Evolutionary conservation across 441 rosid genomes (phyloP).

Genomic region (Corymbia citriodora): DNA sequence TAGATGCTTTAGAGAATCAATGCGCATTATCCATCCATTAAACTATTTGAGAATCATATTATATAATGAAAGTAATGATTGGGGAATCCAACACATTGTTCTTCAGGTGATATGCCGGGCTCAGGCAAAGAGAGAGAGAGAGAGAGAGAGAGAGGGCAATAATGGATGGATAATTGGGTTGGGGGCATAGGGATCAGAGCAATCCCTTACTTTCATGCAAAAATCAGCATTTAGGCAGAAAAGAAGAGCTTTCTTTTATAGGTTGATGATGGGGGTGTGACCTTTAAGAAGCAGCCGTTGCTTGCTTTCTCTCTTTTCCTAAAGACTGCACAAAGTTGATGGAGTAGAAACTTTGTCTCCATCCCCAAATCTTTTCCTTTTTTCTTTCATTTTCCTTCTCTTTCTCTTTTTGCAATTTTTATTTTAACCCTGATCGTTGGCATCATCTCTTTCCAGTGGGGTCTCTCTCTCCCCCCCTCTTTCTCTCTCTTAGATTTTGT

Average conservation of each 20-base stretch:
- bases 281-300: conserved; percentile 4
- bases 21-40: neutral
- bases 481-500: neutral
- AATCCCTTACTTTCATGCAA: conserved; percentile 50
- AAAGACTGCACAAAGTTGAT: conserved; percentile 41
- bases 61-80: neutral
- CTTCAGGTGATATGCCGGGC: neutral
- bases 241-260: conserved; percentile 20
- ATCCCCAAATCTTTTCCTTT: conserved; percentile 14
- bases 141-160: conserved; percentile 22
- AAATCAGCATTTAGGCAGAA: conserved; percentile 6
- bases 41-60: neutral
- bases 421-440: neutral
- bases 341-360: conserved; percentile 50
- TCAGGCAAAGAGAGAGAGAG: neutral
- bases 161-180: conserved; percentile 43
- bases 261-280: conserved; percentile 9
- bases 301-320: conserved; percentile 16
- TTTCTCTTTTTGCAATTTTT: neutral
- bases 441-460: neutral
- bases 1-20: neutral
- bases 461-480: neutral
- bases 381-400: neutral
- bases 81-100: conserved; percentile 1
- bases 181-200: conserved; percentile 45